Conservation (phyloP, 75 land plant genomes). For the Adiantum capillusveneris region DNA sequence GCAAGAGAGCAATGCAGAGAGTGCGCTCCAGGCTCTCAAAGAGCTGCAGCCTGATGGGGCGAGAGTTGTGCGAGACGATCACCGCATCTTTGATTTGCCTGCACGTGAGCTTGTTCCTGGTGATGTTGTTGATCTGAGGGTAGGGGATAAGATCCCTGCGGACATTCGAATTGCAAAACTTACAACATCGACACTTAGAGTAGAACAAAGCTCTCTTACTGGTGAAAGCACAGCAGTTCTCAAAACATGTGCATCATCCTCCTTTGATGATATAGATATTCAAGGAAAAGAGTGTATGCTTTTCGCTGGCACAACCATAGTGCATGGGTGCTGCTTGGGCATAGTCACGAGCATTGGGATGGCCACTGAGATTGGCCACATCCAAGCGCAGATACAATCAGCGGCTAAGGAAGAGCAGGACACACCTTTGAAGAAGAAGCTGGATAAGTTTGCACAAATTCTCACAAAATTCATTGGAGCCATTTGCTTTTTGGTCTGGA, state of each 20-base stretch:
- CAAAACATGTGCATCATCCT: slow-evolving; percentile 34
- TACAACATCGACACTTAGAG: slow-evolving; percentile 60
- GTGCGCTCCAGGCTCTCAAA: slow-evolving; percentile 79
- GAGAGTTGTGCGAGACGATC: slow-evolving; percentile 58
- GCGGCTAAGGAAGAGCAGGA: slow-evolving; percentile 63
- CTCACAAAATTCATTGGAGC: slow-evolving; percentile 62
- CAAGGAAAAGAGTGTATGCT: slow-evolving; percentile 86
- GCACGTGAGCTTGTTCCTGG: slow-evolving; percentile 91
- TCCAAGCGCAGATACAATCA: slow-evolving; percentile 77
- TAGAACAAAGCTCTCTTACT: slow-evolving; percentile 79
- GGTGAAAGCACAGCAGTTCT: slow-evolving; percentile 74
- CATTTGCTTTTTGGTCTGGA: slow-evolving; percentile 70
- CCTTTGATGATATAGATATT: slow-evolving; percentile 51
- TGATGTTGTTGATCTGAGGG: slow-evolving; percentile 70
- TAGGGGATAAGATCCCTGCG: slow-evolving; percentile 88
- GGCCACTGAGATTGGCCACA: slow-evolving; percentile 83
- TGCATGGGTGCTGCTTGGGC: slow-evolving; percentile 62
- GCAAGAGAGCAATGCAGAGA: slow-evolving; percentile 93
- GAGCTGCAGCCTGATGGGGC: slow-evolving; percentile 72
- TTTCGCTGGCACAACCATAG: slow-evolving; percentile 84
- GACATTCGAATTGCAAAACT: slow-evolving; percentile 62
- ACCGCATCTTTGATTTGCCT: slow-evolving; percentile 45
- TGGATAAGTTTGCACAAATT: slow-evolving; percentile 71
- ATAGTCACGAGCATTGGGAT: slow-evolving; percentile 67
- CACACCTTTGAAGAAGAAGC: slow-evolving; percentile 82